These are phyloP conservation scores for Papiliotrema laurentii DNA, from an alignment of 1,284 basidiomycete species.

Conservation along the genomic window DNA sequence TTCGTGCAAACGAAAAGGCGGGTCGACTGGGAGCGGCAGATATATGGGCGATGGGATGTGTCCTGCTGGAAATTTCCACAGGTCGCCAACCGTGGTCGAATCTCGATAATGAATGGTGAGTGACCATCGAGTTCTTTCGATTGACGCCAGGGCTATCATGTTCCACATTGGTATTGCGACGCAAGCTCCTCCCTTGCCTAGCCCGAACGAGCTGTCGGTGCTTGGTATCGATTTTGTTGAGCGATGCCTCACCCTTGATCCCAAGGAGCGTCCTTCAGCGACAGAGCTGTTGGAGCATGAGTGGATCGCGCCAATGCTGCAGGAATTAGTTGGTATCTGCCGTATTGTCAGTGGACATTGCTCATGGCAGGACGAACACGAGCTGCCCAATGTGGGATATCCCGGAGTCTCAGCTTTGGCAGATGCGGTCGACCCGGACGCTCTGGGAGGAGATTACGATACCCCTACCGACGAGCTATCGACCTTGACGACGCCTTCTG, in stretches of 20 bases:
- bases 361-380: background rate
- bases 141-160: conserved; percentile 80
- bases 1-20: conserved; percentile 71
- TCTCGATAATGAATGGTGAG: conserved; percentile 96
- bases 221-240: conserved; percentile 92
- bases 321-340: conserved; percentile 26
- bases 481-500: background rate
- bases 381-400: background rate
- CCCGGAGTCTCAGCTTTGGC: background rate
- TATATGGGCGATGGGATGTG: conserved; percentile 91
- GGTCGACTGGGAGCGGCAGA: conserved; percentile 94
- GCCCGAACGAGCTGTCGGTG: conserved; percentile 80
- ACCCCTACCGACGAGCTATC: background rate
- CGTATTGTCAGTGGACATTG: background rate
- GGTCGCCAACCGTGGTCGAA: conserved; percentile 98
- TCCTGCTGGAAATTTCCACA: conserved; percentile 92
- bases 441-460: background rate
- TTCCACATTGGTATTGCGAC: conserved; percentile 98
- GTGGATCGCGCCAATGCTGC: conserved; percentile 63
- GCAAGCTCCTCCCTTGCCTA: conserved; percentile 92
- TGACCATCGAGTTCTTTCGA: conserved; percentile 5
- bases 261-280: conserved; percentile 76
- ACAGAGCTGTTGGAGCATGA: conserved; percentile 79
- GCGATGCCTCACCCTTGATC: conserved; percentile 84
- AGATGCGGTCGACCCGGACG: background rate